Evolutionary conservation across 2,329 filamentous ascomycete species (phyloP).

Genomic region (Lachnellula subtilissima): DNA sequence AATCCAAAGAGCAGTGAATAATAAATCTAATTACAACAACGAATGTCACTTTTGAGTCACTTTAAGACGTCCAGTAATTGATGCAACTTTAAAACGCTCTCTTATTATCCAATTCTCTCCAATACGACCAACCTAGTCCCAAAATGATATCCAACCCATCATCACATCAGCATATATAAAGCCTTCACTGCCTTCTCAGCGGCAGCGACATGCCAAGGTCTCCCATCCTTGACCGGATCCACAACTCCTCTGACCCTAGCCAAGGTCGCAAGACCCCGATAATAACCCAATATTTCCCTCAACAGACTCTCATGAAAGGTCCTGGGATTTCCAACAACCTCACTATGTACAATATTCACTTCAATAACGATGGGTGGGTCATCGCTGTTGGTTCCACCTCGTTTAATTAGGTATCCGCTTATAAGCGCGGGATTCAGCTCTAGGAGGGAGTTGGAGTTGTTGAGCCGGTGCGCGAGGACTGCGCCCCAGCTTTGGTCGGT

Average conservation of each 20-base stretch:
- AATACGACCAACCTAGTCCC: not conserved
- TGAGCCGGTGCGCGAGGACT: conserved; percentile 61
- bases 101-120: not conserved
- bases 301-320: conserved; percentile 56
- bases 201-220: conserved; percentile 74
- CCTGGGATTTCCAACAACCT: conserved; percentile 33
- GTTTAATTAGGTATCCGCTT: conserved; percentile 63
- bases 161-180: conserved; percentile 58
- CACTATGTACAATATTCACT: conserved; percentile 56
- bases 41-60: not conserved
- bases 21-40: not conserved
- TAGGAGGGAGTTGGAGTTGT: conserved; percentile 51
- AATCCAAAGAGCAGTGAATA: too few relatives aligned
- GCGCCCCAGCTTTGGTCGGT: conserved; percentile 75
- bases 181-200: conserved; percentile 64
- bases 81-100: not conserved
- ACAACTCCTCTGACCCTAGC: conserved; percentile 62
- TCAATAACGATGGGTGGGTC: conserved; percentile 59
- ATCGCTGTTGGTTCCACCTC: conserved; percentile 49
- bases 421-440: conserved; percentile 54
- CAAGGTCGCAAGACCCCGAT: conserved; percentile 62
- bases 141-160: not conserved
- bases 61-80: not conserved
- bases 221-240: conserved; percentile 53
- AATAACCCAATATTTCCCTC: conserved; percentile 66